Base-by-base conservation (phyloP, 1,284 basidiomycete genomes). In the Takashimella tepidaria region DNA sequence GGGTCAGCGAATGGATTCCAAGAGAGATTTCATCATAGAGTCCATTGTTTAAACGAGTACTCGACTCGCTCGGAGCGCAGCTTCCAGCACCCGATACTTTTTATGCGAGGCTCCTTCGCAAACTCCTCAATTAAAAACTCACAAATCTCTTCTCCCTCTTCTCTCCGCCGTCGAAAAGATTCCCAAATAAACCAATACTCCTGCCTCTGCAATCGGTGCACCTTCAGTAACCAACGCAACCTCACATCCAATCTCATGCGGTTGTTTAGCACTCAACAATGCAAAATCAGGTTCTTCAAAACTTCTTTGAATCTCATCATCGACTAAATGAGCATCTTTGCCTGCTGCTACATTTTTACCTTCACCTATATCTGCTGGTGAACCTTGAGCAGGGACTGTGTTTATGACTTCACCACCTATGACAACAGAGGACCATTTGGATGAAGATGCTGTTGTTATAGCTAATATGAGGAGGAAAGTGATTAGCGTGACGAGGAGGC, bases 231-330 rank as follows among this genome's bases (percentile, higher is more conserved):
- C 58, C 11, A 73, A 27, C 8, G 72, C 66, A 27, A 76, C 63
- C 57, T 75, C 69, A 53, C 74, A 76, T 5, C 73, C 73, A n/a
- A 76, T 69, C 56, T 68, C 60, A 54, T 66, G 65, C 19, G 76
- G 76, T 55, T 73, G 74, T 21, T n/a, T 57, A 10, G 63, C 61
- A 40, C 62, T 64, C 47, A 76, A 54, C 22, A 77, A 56, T 5
- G 64, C 66, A 55, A 62, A 77, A 60, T 76, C 72, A 1, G 76
- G 76, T 54, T 76, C 76, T 50, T 76, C 74, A 47, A 74, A 76
- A 50, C 62, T 67, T 26, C 70, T 47, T 50, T 69, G 66, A 8
- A 70, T 62, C 41, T 70, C 67, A 46, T 65, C 61, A 45, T 69
- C 63, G 4, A 62, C 57, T 22, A 67, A 42, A 57, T 64, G 63